These are phyloP conservation scores for Heracleum sosnowskyi DNA, from an alignment of 129 eudicot genomes.

Conservation along the genomic window DNA sequence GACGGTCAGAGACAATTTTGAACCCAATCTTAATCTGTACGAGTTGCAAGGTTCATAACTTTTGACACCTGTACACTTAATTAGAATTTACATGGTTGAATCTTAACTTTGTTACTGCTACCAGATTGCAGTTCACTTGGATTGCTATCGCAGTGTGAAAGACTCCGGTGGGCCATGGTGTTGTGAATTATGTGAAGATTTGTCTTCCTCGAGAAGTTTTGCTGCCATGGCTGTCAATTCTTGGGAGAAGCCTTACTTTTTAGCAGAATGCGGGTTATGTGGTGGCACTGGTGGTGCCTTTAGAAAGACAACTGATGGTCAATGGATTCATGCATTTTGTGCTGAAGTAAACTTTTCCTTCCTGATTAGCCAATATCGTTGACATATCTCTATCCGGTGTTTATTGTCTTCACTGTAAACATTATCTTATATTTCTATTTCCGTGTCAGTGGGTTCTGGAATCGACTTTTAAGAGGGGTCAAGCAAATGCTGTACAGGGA, in stretches of 20 bases:
- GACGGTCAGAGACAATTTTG: slow-evolving; percentile 68
- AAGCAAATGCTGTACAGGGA: slow-evolving; percentile 63
- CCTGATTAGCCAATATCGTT: not conserved
- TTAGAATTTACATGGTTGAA: not conserved
- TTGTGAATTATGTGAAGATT: slow-evolving; percentile 89
- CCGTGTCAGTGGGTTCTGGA: slow-evolving; percentile 81
- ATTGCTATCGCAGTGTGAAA: slow-evolving; percentile 75
- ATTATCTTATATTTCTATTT: slow-evolving; percentile 12
- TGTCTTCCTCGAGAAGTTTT: slow-evolving; percentile 44
- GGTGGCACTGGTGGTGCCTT: slow-evolving; percentile 85
- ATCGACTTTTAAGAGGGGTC: slow-evolving; percentile 83
- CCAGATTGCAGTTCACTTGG: slow-evolving; percentile 94
- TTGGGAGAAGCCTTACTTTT: slow-evolving; percentile 40
- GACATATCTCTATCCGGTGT: not conserved
- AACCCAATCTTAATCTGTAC: slow-evolving; percentile 76
- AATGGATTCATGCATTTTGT: slow-evolving; percentile 97
- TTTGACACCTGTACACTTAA: slow-evolving; percentile 5
- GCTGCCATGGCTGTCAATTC: slow-evolving; percentile 35
- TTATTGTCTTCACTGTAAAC: slow-evolving; percentile 8
- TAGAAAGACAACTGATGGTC: slow-evolving; percentile 79
- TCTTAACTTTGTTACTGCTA: slow-evolving; percentile 8
- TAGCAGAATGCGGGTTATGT: slow-evolving; percentile 80
- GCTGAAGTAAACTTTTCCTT: slow-evolving; percentile 63
- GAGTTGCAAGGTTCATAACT: slow-evolving; percentile 72
- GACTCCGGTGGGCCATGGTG: slow-evolving; percentile 90